Base-by-base conservation (phyloP, 2,329 filamentous ascomycete genomes). In the Ophiosphaerella korrae region DNA sequence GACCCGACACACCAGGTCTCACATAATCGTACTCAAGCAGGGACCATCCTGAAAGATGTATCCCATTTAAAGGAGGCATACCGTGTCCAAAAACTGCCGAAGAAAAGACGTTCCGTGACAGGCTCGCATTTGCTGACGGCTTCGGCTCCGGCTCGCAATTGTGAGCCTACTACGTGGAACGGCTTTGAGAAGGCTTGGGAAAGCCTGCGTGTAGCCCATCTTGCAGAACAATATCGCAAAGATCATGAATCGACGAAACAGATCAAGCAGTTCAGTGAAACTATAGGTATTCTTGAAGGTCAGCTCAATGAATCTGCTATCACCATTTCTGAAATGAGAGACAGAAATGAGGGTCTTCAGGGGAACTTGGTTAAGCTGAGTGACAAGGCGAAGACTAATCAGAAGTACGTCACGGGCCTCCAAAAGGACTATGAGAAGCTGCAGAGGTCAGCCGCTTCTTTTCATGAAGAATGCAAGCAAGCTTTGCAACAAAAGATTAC, bases 321-420 rank as follows among this genome's bases (percentile, higher is more conserved):
- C 11, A 41, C 36, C 1, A 62, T 64, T 1, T 36, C 40, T n/a
- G 54, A 56, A 5, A 38, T 50, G 36, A 53, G 55, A n/a, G 7
- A n/a, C 6, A 49, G 50, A 16, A 42, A 57, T 6, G 26, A 51
- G 3, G 31, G n/a, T 1, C 44, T 59, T 2, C 32, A 54, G 1
- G 35, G 16, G 3, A 37, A 38, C 12, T 4, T 63, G 3, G 24
- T 43, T 5, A 34, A 47, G 7, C 7, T 71, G 3, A 40, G 45
- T 1, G 57, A 60, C 1, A 60, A 53, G 16, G 55, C 59, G 5
- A 63, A 51, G 29, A 58, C 43, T 0, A 54, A 65, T 24, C 55
- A 67, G n/a, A 70, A 59, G 31, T 71, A 53, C 14, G 52, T 65
- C 5, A 42, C 55, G 7, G 70, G 70, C 13, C 48, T 73, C 13